phyloP scores from a whole-genome alignment of 129 eudicot species.

The Solidago caesia region DNA sequence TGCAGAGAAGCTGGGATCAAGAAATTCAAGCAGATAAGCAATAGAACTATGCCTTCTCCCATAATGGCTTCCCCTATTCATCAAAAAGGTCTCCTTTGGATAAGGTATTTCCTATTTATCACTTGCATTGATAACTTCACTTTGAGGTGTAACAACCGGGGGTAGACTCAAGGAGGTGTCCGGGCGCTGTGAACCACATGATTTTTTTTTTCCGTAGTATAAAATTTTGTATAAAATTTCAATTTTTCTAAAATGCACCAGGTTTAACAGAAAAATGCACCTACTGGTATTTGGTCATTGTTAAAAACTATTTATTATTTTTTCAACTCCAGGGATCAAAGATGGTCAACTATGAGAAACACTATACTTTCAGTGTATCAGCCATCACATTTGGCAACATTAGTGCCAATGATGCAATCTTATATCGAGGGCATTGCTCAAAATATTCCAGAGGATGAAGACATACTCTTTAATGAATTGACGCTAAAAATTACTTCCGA shows the following conservation, averaged over 20 bases:
- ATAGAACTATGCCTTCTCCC: slow-evolving; percentile 95
- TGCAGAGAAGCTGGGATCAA: slow-evolving; percentile 84
- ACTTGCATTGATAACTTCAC: too few species aligned
- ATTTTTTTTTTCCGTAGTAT: too few species aligned
- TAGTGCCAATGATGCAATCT: slow-evolving; percentile 79
- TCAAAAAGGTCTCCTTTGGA: slow-evolving; percentile 75
- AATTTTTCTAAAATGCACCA: too few species aligned
- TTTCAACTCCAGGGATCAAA: slow-evolving; percentile 85
- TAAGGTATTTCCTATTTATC: slow-evolving; percentile 43
- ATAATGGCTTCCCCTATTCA: slow-evolving; percentile 91
- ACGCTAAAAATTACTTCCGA: slow-evolving; percentile 76
- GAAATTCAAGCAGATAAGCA: slow-evolving; percentile 70
- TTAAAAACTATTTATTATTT: too few species aligned
- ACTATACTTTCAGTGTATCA: slow-evolving; percentile 73
- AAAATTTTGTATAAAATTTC: too few species aligned
- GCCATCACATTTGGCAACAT: slow-evolving; percentile 59
- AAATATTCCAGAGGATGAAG: slow-evolving; percentile 39
- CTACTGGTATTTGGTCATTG: too few species aligned
- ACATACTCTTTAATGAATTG: slow-evolving; percentile 54
- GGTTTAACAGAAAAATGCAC: too few species aligned
- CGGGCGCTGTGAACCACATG: not conserved
- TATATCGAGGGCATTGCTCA: slow-evolving; percentile 53
- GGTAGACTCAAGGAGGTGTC: not conserved
- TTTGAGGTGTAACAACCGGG: too few species aligned
- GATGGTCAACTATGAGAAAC: slow-evolving; percentile 94